Conservation (phyloP, 441 rosid genomes). For the Adansonia gregorii region DNA sequence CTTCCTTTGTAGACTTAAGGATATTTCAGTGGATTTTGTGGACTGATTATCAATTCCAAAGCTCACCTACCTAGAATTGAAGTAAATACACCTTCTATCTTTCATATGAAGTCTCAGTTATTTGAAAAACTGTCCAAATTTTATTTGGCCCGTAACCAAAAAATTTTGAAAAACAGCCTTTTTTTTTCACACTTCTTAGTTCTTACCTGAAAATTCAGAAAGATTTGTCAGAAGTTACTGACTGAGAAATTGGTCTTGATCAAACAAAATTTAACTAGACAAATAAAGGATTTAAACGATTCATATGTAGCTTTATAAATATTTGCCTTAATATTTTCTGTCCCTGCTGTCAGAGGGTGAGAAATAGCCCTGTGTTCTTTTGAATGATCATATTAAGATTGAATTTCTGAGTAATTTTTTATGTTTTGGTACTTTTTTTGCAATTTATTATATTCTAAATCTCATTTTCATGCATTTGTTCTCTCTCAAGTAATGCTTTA, state of each 20-base stretch:
- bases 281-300: background rate
- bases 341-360: background rate
- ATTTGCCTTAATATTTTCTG: slow-evolving; percentile 4
- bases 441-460: background rate
- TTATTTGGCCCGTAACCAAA: too few relatives aligned
- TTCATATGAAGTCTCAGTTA: background rate
- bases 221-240: background rate
- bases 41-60: background rate
- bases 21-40: slow-evolving; percentile 1
- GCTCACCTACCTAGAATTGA: background rate
- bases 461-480: background rate
- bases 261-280: slow-evolving; percentile 4
- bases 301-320: background rate
- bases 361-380: background rate
- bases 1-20: slow-evolving; percentile 21
- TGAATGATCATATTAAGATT: background rate
- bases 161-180: background rate
- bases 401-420: background rate
- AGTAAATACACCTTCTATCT: slow-evolving; percentile 7
- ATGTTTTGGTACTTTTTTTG: background rate
- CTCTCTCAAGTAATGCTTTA: background rate
- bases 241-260: slow-evolving; percentile 4
- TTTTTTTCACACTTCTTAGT: background rate
- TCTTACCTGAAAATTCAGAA: slow-evolving; percentile 1
- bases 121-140: background rate